phyloP scores from a whole-genome alignment of 768 basidiomycete species.

The Suillus variegatus region DNA sequence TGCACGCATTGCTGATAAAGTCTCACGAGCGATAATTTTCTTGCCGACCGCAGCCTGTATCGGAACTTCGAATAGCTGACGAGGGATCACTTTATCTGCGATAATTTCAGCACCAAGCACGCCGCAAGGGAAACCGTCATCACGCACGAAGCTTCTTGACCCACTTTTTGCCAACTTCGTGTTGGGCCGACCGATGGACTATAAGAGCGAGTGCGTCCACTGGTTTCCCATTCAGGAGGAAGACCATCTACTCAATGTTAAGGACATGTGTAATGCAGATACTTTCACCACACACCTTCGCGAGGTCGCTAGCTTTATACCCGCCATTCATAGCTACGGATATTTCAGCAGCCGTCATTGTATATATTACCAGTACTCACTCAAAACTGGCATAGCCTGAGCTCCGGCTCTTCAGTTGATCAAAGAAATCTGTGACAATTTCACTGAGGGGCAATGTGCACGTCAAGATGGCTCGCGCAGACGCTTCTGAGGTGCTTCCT shows the following conservation, averaged over 20 bases:
- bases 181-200: constrained; percentile 80
- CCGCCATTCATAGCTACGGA: constrained; percentile 89
- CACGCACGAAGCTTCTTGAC: constrained; percentile 87
- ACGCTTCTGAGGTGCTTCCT: constrained; percentile 23
- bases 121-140: constrained; percentile 3
- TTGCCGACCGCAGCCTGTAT: constrained; percentile 92
- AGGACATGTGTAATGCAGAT: background rate
- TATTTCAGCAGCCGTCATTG: constrained; percentile 1
- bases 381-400: constrained; percentile 93
- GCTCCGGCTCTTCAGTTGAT: constrained; percentile 89
- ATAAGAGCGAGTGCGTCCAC: constrained; percentile 94
- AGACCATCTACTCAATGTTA: constrained; percentile 65
- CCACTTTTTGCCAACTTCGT: constrained; percentile 78
- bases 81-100: constrained; percentile 86
- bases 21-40: constrained; percentile 88
- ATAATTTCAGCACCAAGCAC: background rate
- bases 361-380: constrained; percentile 44
- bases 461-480: constrained; percentile 73
- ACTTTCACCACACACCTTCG: constrained; percentile 60
- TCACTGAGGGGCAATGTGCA: constrained; percentile 88
- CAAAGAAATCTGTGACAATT: constrained; percentile 95
- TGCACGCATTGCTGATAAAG: constrained; percentile 79
- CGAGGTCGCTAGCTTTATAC: constrained; percentile 77
- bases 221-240: constrained; percentile 84
- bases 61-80: constrained; percentile 91